Evolutionary conservation across 495 filamentous ascomycete genomes (phyloP).

Genomic region (Paragyromitra xinjiangensis): DNA sequence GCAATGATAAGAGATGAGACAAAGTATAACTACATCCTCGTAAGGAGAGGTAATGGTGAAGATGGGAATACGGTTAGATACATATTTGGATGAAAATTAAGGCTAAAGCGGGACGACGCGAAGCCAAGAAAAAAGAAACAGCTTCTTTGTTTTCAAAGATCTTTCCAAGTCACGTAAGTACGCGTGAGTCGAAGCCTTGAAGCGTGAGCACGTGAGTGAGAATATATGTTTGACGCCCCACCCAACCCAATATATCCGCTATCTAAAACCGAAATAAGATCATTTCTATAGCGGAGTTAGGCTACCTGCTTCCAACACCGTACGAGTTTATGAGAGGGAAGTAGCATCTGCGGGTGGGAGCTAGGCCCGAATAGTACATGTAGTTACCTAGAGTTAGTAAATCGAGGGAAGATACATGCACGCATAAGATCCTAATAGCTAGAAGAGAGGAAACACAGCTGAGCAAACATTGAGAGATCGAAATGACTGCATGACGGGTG

Average conservation of each 20-base stretch:
- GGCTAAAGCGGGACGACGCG: not conserved
- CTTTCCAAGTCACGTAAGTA: slow-evolving; percentile 22
- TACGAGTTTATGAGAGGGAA: too few species aligned
- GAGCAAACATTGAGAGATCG: not conserved
- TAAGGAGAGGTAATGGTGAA: not conserved
- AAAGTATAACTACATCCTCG: too few species aligned
- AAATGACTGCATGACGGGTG: not conserved
- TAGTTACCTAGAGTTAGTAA: too few species aligned
- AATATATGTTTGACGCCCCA: not conserved
- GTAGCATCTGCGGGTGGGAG: too few species aligned
- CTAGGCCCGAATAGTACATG: too few species aligned
- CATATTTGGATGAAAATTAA: not conserved
- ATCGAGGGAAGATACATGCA: too few species aligned
- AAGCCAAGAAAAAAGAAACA: not conserved
- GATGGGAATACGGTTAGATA: too few species aligned
- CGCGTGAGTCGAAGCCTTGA: not conserved
- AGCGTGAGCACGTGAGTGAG: slow-evolving; percentile 4
- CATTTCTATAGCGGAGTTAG: not conserved
- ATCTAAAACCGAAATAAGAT: not conserved
- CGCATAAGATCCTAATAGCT: not conserved
- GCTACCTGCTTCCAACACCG: not conserved
- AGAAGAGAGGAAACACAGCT: not conserved
- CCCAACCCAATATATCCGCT: not conserved
- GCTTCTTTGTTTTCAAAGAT: slow-evolving; percentile 5
- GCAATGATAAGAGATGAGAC: too few species aligned